Evolutionary conservation across 2,329 filamentous ascomycete species (phyloP).

Genomic region (Fusarium concolor): DNA sequence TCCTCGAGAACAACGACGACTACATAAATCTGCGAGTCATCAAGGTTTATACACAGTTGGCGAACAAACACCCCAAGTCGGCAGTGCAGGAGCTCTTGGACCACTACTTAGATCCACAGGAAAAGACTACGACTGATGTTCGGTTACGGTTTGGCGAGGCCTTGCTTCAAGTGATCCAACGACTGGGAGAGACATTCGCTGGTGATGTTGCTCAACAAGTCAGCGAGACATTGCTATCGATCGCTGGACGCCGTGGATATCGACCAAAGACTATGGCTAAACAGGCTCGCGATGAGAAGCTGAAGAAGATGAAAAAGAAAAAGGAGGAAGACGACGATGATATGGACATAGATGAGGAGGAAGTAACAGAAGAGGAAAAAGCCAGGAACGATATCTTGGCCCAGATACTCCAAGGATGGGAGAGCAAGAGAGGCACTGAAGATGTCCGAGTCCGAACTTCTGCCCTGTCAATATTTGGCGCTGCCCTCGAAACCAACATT

Average conservation of each 20-base stretch:
- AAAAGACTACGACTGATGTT: constrained; percentile 69
- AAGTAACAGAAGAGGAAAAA: constrained; percentile 57
- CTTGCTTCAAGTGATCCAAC: constrained; percentile 72
- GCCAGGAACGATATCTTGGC: constrained; percentile 63
- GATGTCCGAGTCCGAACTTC: constrained; percentile 77
- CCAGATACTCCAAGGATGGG: constrained; percentile 75
- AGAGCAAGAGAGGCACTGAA: constrained; percentile 72
- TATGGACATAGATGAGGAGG: constrained; percentile 62
- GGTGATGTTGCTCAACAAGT: constrained; percentile 65
- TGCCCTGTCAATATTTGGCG: constrained; percentile 73
- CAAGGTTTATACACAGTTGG: constrained; percentile 71
- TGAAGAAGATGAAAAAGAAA: constrained; percentile 60
- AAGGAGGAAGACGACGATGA: constrained; percentile 62
- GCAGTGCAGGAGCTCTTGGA: constrained; percentile 73
- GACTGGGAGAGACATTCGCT: constrained; percentile 66
- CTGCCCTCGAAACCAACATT: constrained; percentile 70
- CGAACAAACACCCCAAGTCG: constrained; percentile 70
- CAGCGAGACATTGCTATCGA: constrained; percentile 68
- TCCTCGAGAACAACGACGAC: constrained; percentile 75
- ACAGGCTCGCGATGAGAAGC: constrained; percentile 63
- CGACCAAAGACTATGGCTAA: constrained; percentile 69
- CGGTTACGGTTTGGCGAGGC: constrained; percentile 77
- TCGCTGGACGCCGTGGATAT: constrained; percentile 72
- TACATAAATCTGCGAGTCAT: constrained; percentile 78
- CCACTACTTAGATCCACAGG: constrained; percentile 72